phyloP scores from a whole-genome alignment of 2,329 filamentous ascomycete species.

The Apiospora phragmitis region DNA sequence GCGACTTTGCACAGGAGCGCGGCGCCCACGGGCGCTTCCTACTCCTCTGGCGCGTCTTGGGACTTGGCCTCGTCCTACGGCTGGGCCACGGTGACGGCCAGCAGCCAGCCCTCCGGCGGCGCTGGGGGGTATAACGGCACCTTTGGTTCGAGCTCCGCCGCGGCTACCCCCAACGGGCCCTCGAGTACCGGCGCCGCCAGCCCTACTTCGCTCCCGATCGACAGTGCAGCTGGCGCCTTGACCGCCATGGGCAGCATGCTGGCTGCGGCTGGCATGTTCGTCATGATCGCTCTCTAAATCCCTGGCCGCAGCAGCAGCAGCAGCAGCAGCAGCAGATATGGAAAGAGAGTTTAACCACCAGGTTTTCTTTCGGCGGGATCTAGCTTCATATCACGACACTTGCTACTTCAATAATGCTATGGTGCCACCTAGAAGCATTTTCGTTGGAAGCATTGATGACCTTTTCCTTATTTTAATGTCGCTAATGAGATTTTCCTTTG shows the following conservation, averaged over 20 bases:
- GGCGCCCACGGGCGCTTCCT: neutral
- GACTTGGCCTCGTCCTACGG: neutral
- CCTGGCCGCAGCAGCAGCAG: neutral
- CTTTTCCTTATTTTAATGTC: neutral
- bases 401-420: neutral
- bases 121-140: neutral
- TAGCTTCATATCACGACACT: neutral
- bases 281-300: neutral
- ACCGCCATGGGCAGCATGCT: neutral
- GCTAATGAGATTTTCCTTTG: neutral
- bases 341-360: too few species aligned
- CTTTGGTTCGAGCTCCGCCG: neutral
- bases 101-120: neutral
- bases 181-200: neutral
- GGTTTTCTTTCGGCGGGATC: too few species aligned
- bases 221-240: neutral
- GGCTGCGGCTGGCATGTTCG: neutral
- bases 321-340: neutral
- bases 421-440: neutral
- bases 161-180: neutral
- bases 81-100: neutral
- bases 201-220: neutral
- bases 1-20: neutral
- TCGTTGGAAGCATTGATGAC: neutral
- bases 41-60: neutral